Evolutionary conservation across 2,329 filamentous ascomycete species (phyloP), one percentile per base, ranked within the genome.

Genomic region (Plenodomus tracheiphilus): DNA sequence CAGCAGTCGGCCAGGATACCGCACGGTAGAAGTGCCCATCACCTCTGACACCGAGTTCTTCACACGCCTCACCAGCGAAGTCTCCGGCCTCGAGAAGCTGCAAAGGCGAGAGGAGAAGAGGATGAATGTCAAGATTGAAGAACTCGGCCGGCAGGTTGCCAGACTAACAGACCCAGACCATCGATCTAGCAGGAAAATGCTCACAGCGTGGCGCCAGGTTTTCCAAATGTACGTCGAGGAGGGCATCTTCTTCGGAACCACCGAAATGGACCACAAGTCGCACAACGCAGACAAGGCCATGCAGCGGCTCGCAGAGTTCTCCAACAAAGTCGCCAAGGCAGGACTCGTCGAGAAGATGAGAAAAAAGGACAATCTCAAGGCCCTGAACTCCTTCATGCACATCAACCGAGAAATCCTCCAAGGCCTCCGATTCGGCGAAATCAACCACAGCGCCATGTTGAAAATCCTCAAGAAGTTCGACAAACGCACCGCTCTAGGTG

Each of bases 401-500:
- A 79, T 95, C 60, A 96, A 96, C 66, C 77, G 83, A 19, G 81
- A 83, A 43, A 79, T 96, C n/a, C 78, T 95, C n/a, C 86, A 86
- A 53, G 87, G 88, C 43, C 79, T 96, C 56, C 85, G 86, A 50
- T 96, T 95, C 60, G 89, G 92, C 63, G 90, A 94, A 66, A 85
- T 95, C 56, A 95, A 96, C 63, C 83, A 84, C 56, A 81, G 81
- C 22, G 91, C 91, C 1, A 84, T 94, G 62, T 77, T 77, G 28
- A 96, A 96, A 71, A 96, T 96, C 43, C 74, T 96, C 44, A 96
- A 96, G 71, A 96, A 93, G 74, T 96, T 96, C 67, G 89, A 94
- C 73, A 96, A 96, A 72, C 83, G 85, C 49, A 96, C 91, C 1
- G 84, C 87, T 1, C 77, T 95, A 17, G 85, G 86, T 20, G 85